Evolutionary conservation across 192 early-diverging fungal genomes (phyloP), one percentile per base, ranked within the genome.

Genomic region (Coemansia sp.): DNA sequence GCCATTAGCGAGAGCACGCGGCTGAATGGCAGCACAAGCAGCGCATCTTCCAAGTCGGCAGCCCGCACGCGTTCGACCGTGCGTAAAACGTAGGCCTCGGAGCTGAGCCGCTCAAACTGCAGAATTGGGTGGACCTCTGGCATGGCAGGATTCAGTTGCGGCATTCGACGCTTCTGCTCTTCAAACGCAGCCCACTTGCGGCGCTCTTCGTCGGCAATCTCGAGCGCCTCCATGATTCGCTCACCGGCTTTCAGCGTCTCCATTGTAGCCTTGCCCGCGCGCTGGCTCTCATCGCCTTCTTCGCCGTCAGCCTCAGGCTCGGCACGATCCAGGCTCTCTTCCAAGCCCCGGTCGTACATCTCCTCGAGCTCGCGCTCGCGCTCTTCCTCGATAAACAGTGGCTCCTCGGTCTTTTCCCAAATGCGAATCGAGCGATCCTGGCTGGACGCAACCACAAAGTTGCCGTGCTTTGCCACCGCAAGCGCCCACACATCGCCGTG

Each of bases 201-300:
- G 27, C 81, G 82, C 56, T 97, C 92, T 51, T 88, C 84, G 56
- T 92, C 90, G 51, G 86, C 93, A 26, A 97, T 70, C 33, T 94
- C 89, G 39, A 99, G 75, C 7, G 96, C 92, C 57, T 94, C 94
- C 59, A 94, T 85, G 32, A 99, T 87, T 27, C 85, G 80, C 65
- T 99, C 96, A 58, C 93, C 94, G 10, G 96, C 89, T 58, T 96
- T 94, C 29, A 99, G 82, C n/a, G 94, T 92, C 66, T 93, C 94
- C 70, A 87, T 82, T 4, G 93, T 99, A 48, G 90, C 83, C 60
- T 86, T 90, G 9, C 89, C 89, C 2, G 94, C 90, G n/a, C 82
- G 81, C 19, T 82, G 83, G 22, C 81, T 69, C 59, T 86, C 87
- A 33, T 80, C 80, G 5, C 37, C 65, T 22, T 78, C 76, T 27